These are phyloP conservation scores for Ogataea degrootiae DNA, from an alignment of 805 yeast species.

Conservation along the genomic window DNA sequence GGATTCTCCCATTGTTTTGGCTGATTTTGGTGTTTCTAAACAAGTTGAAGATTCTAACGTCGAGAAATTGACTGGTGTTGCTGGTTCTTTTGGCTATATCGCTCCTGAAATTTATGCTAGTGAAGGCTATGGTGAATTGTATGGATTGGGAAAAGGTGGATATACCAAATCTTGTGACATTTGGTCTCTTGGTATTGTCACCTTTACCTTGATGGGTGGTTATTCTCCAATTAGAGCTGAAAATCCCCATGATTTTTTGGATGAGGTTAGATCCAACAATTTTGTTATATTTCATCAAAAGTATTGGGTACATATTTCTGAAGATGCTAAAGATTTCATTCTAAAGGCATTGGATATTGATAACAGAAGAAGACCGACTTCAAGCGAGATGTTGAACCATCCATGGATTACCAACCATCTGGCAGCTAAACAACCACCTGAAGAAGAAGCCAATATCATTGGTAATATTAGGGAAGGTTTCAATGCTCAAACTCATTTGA, in stretches of 20 bases:
- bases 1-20: conserved; percentile 73
- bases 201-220: conserved; percentile 87
- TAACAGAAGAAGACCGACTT: conserved; percentile 66
- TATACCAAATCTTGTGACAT: conserved; percentile 95
- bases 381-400: conserved; percentile 57
- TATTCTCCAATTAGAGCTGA: conserved; percentile 90
- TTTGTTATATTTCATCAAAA: conserved; percentile 83
- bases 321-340: conserved; percentile 77
- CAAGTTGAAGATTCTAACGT: conserved; percentile 33
- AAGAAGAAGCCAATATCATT: conserved; percentile 55
- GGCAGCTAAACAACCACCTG: conserved; percentile 11
- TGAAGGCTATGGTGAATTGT: conserved; percentile 34
- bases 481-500: conserved; percentile 78
- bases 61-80: conserved; percentile 29
- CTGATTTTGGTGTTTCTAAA: conserved; percentile 96
- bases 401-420: conserved; percentile 65
- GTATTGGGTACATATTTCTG: conserved; percentile 80
- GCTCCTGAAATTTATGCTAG: conserved; percentile 90
- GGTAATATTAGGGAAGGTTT: conserved; percentile 78
- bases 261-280: conserved; percentile 67
- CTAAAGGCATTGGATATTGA: conserved; percentile 62
- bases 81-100: conserved; percentile 91
- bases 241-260: conserved; percentile 71
- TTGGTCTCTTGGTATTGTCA: conserved; percentile 92
- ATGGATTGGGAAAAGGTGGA: conserved; percentile 45